Evolutionary conservation across 768 basidiomycete species (phyloP), one percentile per base, ranked within the genome.

Genomic region (Boletus bicolor): DNA sequence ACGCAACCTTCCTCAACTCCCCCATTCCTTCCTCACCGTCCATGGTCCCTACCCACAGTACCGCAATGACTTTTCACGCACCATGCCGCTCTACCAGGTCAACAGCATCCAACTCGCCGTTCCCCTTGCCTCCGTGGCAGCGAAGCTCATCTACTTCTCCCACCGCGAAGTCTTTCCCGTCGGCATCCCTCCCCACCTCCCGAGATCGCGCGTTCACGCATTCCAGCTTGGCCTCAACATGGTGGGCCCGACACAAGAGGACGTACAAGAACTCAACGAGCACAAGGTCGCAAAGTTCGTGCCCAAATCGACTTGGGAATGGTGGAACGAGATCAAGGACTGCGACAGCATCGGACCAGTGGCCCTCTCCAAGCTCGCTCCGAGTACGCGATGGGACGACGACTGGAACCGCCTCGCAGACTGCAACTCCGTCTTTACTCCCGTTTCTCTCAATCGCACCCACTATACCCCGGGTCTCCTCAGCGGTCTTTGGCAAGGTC

Each of bases 131-230:
- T 72, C 83, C 26, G 63, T 75, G 34, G 80, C 86, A 0, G 88
- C 88, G 0, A 84, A 81, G 38, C 76, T 88, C 9, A 66, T 87
- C 35, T 89, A 81, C 71, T 77, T 86, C 45, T 74, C 84, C 10
- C 79, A 83, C 19, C 73, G 80, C 28, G 85, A 89, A 57, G 60
- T 77, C 7, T 62, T 70, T 3, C 74, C 77, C 0, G 74, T 86
- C 56, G 63, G 53, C 10, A 63, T 82, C 35, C 80, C 82, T 3
- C 66, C 70, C 0, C 68, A 71, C 8, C 73, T 74, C 21, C 64
- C 70, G 1, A 59, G 67, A 41, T 73, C 72, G 21, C 70, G 72
- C 38, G 64, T 59, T 1, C 65, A 73, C 3, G 73, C 71, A 2
- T 42, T 58, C 6, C 64, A 67, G 19, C 61, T 68, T 24, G 51